Evolutionary conservation across 257 asterid species (phyloP), one percentile per base, ranked within the genome.

Genomic region (Paraleonurus japonicus): DNA sequence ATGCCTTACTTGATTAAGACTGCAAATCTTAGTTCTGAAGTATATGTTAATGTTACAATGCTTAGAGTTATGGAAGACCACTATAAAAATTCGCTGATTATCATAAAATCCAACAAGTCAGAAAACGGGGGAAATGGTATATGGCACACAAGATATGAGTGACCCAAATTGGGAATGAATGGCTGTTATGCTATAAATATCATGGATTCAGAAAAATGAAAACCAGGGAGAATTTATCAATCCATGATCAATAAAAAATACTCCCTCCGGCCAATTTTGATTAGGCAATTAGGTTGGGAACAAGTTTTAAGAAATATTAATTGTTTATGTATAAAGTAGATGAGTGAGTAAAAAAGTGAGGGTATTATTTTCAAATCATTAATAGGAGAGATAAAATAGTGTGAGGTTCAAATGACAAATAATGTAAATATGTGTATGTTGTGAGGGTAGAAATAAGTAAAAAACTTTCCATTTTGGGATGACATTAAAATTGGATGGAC

Each of bases 191-290:
- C 61, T 35, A 59, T 62, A 60, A 33, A 61, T 27, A 54, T 66
- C 45, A 55, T 65, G 69, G 69, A 70, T 67, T 35, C 16, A 39
- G 35, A 13, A 26, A 63, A 67, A 15, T 39, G 69, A 66, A 71
- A 59, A 23, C 28, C 58, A 65, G 60, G 48, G 48, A 60, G 47
- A 83, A 12, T 54, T 19, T 73, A 50, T 53, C 43, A 55, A 66
- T 78, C 68, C 51, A 26, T 26, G 65, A 75, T 30, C 41, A 43
- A 51, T 61, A 67, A 70, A n/a, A 17, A n/a, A n/a, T n/a, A n/a
- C n/a, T n/a, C n/a, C n/a, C n/a, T n/a, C n/a, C n/a, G n/a, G n/a
- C n/a, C n/a, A n/a, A n/a, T n/a, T n/a, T n/a, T n/a, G n/a, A n/a
- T n/a, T n/a, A n/a, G n/a, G n/a, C n/a, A n/a, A n/a, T n/a, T n/a